Conservation (phyloP, 305 asterid genomes). For the Solanum chacoense region DNA sequence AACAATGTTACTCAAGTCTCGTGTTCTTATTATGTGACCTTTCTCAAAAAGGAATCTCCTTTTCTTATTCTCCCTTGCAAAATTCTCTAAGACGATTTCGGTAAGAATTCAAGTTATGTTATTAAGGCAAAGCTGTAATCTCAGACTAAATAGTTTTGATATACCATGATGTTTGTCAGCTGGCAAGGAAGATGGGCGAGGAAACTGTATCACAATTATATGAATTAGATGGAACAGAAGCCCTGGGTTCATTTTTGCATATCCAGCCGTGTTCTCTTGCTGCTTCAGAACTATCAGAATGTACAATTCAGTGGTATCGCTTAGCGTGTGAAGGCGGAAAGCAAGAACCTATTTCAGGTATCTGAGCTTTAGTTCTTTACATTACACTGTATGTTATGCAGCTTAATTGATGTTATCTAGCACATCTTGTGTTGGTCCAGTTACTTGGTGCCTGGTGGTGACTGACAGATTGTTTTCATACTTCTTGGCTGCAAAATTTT, state of each 20-base stretch:
- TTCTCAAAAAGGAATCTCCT: background rate
- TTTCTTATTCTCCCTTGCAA: background rate
- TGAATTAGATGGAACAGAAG: slow-evolving; percentile 72
- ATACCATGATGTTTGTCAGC: slow-evolving; percentile 23
- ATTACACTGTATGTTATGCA: background rate
- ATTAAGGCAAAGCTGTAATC: background rate
- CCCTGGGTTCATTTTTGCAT: slow-evolving; percentile 67
- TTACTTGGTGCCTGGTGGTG: background rate
- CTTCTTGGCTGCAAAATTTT: background rate
- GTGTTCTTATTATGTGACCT: background rate
- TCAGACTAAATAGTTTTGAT: background rate
- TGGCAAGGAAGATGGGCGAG: slow-evolving; percentile 62
- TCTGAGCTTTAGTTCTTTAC: background rate
- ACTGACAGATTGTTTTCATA: background rate
- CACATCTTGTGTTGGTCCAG: background rate
- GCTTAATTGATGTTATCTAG: background rate
- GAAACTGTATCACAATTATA: slow-evolving; percentile 25
- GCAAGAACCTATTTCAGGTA: slow-evolving; percentile 84
- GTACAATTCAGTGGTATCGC: slow-evolving; percentile 78
- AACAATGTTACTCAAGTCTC: background rate
- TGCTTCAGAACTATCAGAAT: slow-evolving; percentile 52
- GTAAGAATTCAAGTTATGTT: background rate
- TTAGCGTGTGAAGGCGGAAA: slow-evolving; percentile 53
- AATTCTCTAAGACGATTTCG: background rate
- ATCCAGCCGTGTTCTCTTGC: slow-evolving; percentile 48